Evolutionary conservation across 148 eudicot species (phyloP).

Genomic region (Heliosperma pusillum): DNA sequence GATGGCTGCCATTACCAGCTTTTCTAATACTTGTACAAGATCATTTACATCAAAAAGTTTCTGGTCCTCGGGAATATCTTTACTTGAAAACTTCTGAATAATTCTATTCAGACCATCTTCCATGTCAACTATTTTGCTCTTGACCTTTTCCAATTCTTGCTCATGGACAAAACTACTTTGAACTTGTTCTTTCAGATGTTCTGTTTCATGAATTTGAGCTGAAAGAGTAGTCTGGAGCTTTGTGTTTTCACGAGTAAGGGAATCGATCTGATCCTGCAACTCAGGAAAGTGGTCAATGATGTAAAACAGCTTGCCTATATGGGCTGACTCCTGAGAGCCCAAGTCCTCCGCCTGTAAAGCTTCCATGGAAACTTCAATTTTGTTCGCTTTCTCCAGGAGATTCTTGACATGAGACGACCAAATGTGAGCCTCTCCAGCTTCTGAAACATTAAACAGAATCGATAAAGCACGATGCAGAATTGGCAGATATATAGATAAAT

Average conservation of each 20-base stretch:
- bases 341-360: constrained; percentile 34
- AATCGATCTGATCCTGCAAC: constrained; percentile 41
- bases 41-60: constrained; percentile 36
- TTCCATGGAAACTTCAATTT: constrained; percentile 41
- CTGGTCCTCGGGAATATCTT: constrained; percentile 35
- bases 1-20: constrained; percentile 45
- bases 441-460: constrained; percentile 43
- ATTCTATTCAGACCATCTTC: constrained; percentile 50
- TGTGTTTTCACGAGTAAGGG: constrained; percentile 52
- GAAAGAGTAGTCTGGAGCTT: constrained; percentile 50
- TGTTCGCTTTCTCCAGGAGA: constrained; percentile 53
- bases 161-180: constrained; percentile 34
- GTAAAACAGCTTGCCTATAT: constrained; percentile 57
- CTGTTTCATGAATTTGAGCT: constrained; percentile 50
- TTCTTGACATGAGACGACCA: constrained; percentile 53
- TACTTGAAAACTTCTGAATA: constrained; percentile 50
- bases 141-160: constrained; percentile 39
- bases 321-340: constrained; percentile 42
- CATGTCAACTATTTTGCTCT: constrained; percentile 42
- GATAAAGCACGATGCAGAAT: constrained; percentile 15
- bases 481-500: not conserved
- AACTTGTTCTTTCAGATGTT: constrained; percentile 46
- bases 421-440: constrained; percentile 40
- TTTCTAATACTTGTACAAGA: constrained; percentile 49
- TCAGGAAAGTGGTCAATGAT: constrained; percentile 46